Evolutionary conservation across 2,329 filamentous ascomycete genomes (phyloP), one percentile per base, ranked within the genome.

Genomic region (Ceratocystis colombiana): DNA sequence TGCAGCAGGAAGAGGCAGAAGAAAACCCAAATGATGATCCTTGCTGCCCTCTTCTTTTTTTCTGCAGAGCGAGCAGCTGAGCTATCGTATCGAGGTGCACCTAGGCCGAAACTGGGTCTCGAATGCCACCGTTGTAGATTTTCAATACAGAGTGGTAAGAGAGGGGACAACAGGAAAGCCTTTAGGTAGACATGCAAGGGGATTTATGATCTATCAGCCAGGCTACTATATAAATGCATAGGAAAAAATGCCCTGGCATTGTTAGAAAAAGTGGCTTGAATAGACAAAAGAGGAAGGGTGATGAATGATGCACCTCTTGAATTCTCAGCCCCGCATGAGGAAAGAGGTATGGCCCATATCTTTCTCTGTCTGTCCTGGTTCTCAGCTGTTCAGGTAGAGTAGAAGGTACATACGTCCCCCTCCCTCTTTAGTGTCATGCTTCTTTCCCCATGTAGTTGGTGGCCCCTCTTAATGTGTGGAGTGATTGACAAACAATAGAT

Each of bases 101-200:
- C 48, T 15, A 28, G 48, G 22, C 22, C 48, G 15, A 53, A 12
- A 22, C 25, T 22, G 22, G 20, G 48, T 6, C 48, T 53, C 10
- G 20, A 53, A 53, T 53, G 48, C 7, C 48, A 53, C 48, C 48
- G 48, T 53, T 53, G 48, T 53, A 53, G 48, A 53, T 53, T 28
- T 53, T 10, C 48, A 10, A 53, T 10, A 53, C 48, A 53, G 15
- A 50, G 48, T 22, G 20, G 22, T 12, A 22, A 41, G 17, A 50
- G 48, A 50, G 5, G 22, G 20, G 8, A 22, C n/a, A 50, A 50
- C 17, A 50, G 20, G 48, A 50, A 5, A 22, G 17, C 48, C n/a
- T 7, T 22, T 10, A 1, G n/a, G 48, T 22, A 22, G 48, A 20
- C 6, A 20, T 50, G 48, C 48, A 50, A 20, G 48, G 48, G 48